Conservation (phyloP, 495 filamentous ascomycete species). For the Penicillium pulvis region DNA sequence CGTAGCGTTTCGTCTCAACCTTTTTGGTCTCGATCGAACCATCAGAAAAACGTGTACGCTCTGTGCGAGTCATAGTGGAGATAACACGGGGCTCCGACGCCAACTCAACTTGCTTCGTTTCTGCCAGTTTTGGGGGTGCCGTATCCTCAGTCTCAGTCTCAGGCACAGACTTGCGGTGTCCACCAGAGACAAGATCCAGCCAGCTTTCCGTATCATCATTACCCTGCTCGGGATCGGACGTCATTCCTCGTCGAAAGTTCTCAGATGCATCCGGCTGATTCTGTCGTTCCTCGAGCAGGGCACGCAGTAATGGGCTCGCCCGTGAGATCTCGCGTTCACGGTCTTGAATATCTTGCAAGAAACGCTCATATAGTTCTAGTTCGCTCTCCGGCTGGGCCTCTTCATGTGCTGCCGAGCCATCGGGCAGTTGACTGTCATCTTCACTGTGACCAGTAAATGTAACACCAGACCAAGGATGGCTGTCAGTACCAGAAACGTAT, state of each 20-base stretch:
- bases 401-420: neutral
- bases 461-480: slow-evolving; percentile 31
- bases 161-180: slow-evolving; percentile 32
- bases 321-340: slow-evolving; percentile 35
- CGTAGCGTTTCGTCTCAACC: slow-evolving; percentile 61
- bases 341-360: slow-evolving; percentile 43
- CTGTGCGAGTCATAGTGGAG: slow-evolving; percentile 60
- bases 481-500: slow-evolving; percentile 24
- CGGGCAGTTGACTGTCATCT: slow-evolving; percentile 9
- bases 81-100: slow-evolving; percentile 40
- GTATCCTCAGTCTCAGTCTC: slow-evolving; percentile 26
- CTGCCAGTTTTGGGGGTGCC: neutral
- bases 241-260: neutral
- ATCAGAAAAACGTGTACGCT: slow-evolving; percentile 55
- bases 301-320: slow-evolving; percentile 38
- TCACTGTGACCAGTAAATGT: slow-evolving; percentile 20
- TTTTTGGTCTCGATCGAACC: slow-evolving; percentile 62
- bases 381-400: slow-evolving; percentile 31
- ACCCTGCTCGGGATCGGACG: slow-evolving; percentile 16
- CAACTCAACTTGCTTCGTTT: slow-evolving; percentile 8
- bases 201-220: slow-evolving; percentile 31
- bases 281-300: slow-evolving; percentile 36
- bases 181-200: slow-evolving; percentile 37
- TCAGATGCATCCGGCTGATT: slow-evolving; percentile 20
- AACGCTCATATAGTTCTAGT: slow-evolving; percentile 48